Percentiles rank a stretch among this genome's conserved stretches.
Evolutionary conservation across 2,329 filamentous ascomycete genomes (phyloP).

Genomic region (Verruconis gallopava): DNA sequence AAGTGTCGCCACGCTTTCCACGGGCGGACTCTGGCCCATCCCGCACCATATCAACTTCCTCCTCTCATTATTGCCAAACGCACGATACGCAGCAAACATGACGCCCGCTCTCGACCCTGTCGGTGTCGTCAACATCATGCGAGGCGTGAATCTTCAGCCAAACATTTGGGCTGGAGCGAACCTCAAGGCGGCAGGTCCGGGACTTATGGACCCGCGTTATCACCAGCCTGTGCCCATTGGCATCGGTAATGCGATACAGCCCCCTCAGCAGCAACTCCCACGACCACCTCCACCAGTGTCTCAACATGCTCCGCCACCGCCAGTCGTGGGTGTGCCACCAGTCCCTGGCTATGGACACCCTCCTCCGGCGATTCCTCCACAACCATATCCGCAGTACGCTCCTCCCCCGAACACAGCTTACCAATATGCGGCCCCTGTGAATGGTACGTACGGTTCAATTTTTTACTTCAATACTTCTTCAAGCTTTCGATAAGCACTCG

Average conservation of each 20-base stretch:
- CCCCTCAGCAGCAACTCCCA: not conserved
- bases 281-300: not conserved
- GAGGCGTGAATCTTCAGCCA: constrained; percentile 4
- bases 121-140: constrained; percentile 1
- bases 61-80: constrained; percentile 60
- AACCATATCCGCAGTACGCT: not conserved
- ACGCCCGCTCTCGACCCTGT: constrained; percentile 2
- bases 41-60: constrained; percentile 46
- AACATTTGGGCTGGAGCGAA: constrained; percentile 5
- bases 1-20: constrained; percentile 10
- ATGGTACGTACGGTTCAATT: not conserved
- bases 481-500: no score
- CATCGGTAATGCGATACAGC: not conserved
- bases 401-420: not conserved
- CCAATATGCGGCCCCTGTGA: not conserved
- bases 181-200: constrained; percentile 4
- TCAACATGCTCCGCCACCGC: not conserved
- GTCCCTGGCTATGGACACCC: not conserved
- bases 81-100: constrained; percentile 41
- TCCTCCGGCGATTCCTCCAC: not conserved
- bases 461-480: no score
- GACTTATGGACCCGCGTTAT: not conserved
- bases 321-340: not conserved
- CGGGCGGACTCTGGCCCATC: constrained; percentile 45
- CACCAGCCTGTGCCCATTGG: constrained; percentile 2